phyloP scores from a whole-genome alignment of 163 green algal genomes.

The Prototheca cutis region DNA sequence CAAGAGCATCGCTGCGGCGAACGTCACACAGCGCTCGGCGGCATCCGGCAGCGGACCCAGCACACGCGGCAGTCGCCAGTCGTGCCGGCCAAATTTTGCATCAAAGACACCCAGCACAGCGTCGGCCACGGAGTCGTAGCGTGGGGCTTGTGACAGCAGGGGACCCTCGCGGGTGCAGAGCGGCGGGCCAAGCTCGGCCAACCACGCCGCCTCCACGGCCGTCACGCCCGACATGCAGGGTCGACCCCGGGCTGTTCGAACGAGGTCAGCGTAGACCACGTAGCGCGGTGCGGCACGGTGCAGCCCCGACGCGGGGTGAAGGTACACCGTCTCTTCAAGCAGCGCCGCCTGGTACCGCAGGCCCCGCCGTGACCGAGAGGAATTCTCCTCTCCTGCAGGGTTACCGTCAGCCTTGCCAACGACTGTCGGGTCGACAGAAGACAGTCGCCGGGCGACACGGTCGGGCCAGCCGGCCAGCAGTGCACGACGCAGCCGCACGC shows the following conservation, averaged over 20 bases:
- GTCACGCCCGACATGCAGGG: constrained; percentile 72
- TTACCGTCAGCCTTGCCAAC: no score
- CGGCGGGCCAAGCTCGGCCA: constrained; percentile 43
- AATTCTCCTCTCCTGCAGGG: no score
- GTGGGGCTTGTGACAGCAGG: constrained; percentile 48
- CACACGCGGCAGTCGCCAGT: constrained; percentile 65
- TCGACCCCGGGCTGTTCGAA: constrained; percentile 67
- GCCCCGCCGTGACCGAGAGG: no score
- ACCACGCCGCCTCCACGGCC: constrained; percentile 55
- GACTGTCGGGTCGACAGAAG: no score
- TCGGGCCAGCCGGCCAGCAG: constrained; percentile 86
- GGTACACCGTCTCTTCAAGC: constrained; percentile 59
- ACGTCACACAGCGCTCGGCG: constrained; percentile 32
- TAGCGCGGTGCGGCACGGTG: constrained; percentile 50
- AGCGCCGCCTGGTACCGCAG: constrained; percentile 49
- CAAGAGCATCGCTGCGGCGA: constrained; percentile 68
- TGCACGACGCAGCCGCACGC: constrained; percentile 24
- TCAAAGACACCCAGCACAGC: constrained; percentile 29
- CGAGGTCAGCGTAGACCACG: constrained; percentile 68
- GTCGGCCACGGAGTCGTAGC: constrained; percentile 26
- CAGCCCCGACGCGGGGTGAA: constrained; percentile 77
- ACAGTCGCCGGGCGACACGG: constrained; percentile 49
- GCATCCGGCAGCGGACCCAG: constrained; percentile 27
- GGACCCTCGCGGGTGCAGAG: constrained; percentile 52
- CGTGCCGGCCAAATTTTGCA: constrained; percentile 55